These are phyloP conservation scores for Carpinus fangiana DNA, from an alignment of 306 rosid species.

Conservation along the genomic window DNA sequence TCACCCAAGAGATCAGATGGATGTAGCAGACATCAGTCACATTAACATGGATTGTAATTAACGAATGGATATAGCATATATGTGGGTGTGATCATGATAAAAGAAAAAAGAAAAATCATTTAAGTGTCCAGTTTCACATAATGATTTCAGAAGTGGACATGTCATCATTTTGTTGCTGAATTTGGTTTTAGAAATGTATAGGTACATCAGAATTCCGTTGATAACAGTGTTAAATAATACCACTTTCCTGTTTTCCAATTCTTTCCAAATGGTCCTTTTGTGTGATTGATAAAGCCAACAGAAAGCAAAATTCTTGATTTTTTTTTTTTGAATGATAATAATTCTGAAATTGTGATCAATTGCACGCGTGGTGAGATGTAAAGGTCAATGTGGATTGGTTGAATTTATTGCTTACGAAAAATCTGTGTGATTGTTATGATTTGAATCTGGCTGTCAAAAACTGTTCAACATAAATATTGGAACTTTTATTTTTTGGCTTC, in stretches of 20 bases:
- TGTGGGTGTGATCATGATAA: neutral
- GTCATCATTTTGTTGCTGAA: neutral
- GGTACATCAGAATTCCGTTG: neutral
- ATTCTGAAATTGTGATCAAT: neutral
- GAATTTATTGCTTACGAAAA: neutral
- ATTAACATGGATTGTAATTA: neutral
- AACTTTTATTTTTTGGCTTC: neutral
- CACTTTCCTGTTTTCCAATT: neutral
- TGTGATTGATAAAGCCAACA: neutral
- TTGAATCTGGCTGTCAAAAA: neutral
- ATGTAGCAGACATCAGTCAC: neutral
- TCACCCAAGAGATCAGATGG: neutral
- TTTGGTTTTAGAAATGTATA: neutral
- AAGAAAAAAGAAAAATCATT: neutral
- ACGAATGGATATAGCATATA: neutral
- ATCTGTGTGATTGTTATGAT: neutral
- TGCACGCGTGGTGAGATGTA: neutral
- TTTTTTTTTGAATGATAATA: neutral
- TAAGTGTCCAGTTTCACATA: neutral
- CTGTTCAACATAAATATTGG: neutral
- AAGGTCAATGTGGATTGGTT: neutral
- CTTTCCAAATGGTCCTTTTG: neutral
- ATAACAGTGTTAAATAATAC: neutral
- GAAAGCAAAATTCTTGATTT: neutral
- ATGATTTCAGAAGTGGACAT: neutral